Evolutionary conservation across 73 alveolate species (phyloP).

Genomic region (Tetrahymena thermophila): DNA sequence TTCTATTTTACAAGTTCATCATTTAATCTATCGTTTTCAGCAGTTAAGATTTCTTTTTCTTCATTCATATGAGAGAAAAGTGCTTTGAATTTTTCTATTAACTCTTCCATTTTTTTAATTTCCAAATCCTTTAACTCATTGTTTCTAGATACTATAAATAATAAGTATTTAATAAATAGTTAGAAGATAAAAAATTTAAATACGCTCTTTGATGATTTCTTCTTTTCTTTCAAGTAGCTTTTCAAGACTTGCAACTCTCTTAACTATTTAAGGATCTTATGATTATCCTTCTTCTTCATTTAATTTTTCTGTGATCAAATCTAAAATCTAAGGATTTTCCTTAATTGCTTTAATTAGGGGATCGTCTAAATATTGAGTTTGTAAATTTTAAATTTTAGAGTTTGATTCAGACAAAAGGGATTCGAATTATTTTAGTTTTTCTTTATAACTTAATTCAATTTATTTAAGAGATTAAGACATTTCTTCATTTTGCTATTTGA

Average conservation of each 20-base stretch:
- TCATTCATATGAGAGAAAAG: not conserved
- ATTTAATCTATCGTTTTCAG: not conserved
- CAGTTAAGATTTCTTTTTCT: not conserved
- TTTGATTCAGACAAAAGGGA: not conserved
- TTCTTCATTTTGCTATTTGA: not conserved
- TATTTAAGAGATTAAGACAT: not conserved
- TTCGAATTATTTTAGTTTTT: not conserved
- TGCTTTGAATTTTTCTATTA: not conserved
- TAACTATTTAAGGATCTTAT: not conserved
- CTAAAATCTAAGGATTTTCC: not conserved
- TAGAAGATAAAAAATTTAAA: not conserved
- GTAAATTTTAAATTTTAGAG: not conserved
- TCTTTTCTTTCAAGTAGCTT: not conserved
- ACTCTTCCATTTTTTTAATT: not conserved
- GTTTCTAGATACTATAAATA: not conserved
- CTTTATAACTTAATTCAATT: not conserved
- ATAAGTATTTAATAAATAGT: not conserved
- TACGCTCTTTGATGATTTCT: not conserved
- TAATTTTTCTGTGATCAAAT: not conserved
- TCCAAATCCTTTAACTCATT: not conserved
- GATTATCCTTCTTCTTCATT: not conserved
- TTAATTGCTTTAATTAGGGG: not conserved
- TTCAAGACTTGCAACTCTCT: not conserved
- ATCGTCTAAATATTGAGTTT: not conserved
- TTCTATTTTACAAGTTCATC: not conserved